Percentiles rank a stretch among this genome's conserved stretches.
phyloP scores from a whole-genome alignment of 192 early-diverging fungal species.

The Coemansia sp. region DNA sequence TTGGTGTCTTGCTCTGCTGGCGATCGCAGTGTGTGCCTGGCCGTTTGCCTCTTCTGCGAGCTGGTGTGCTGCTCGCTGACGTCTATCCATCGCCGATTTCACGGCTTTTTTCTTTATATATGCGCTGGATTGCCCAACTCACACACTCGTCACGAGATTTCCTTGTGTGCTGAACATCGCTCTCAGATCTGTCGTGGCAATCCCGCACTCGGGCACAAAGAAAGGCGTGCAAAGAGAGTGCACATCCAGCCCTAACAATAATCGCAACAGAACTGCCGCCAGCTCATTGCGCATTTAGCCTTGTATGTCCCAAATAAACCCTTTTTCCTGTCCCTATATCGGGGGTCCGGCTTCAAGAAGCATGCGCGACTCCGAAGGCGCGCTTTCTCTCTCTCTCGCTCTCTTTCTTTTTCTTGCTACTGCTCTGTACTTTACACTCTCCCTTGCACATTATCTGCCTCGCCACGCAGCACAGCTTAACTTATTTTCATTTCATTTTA shows the following conservation, averaged over 20 bases:
- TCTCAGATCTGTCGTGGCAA: conserved; percentile 4
- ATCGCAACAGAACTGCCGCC: background rate
- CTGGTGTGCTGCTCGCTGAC: background rate
- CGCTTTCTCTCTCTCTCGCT: background rate
- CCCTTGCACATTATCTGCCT: background rate
- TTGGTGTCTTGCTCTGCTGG: background rate
- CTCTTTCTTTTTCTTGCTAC: too few species aligned
- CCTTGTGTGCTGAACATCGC: too few species aligned
- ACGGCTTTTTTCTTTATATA: background rate
- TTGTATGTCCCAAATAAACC: background rate
- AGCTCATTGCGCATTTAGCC: conserved; percentile 6
- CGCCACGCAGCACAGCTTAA: background rate
- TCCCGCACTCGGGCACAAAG: background rate
- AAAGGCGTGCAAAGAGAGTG: background rate
- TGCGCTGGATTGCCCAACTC: background rate
- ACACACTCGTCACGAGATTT: too few species aligned
- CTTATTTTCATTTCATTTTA: background rate
- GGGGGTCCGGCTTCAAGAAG: background rate
- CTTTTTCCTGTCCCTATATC: background rate
- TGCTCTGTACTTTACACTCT: too few species aligned
- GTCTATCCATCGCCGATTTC: conserved; percentile 4
- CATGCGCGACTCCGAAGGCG: background rate
- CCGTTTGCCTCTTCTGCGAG: background rate
- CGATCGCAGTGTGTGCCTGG: background rate
- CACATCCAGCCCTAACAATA: too few species aligned